These are phyloP conservation scores for Fusarium marasasianum DNA, from an alignment of 2,329 filamentous ascomycete genomes.

Conservation along the genomic window DNA sequence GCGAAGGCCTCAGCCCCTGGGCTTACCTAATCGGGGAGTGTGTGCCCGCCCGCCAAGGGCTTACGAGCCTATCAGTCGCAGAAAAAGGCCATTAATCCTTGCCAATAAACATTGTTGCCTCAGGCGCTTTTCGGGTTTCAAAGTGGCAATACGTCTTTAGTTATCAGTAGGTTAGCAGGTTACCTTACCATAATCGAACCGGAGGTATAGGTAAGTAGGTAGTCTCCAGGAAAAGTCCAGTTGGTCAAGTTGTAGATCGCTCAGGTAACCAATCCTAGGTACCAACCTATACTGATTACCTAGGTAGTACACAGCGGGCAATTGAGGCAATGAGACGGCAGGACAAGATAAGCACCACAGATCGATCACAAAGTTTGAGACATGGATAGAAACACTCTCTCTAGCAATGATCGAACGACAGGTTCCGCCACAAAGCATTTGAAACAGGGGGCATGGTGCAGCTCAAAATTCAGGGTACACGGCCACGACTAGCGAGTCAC, in stretches of 20 bases:
- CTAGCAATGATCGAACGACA: background rate
- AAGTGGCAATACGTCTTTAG: background rate
- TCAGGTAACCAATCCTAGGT: background rate
- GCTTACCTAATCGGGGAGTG: constrained; percentile 39
- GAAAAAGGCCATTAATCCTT: constrained; percentile 21
- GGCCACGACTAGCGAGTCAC: background rate
- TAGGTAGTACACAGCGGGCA: background rate
- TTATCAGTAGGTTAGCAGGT: background rate
- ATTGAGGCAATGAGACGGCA: background rate
- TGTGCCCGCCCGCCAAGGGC: constrained; percentile 13
- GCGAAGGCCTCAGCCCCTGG: constrained; percentile 40
- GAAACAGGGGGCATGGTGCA: background rate
- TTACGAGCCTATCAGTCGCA: constrained; percentile 16
- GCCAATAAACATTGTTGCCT: constrained; percentile 31
- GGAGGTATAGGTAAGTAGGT: background rate
- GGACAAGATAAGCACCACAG: background rate
- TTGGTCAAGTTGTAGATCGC: background rate
- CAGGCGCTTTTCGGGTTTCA: constrained; percentile 20
- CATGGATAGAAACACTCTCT: background rate
- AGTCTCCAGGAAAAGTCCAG: background rate
- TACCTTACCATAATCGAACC: background rate
- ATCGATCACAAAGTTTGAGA: background rate
- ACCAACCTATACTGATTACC: background rate
- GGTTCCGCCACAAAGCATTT: background rate
- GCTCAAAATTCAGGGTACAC: background rate